Base-by-base conservation (phyloP, 129 eudicot species). In the Helichrysum umbraculigerum region DNA sequence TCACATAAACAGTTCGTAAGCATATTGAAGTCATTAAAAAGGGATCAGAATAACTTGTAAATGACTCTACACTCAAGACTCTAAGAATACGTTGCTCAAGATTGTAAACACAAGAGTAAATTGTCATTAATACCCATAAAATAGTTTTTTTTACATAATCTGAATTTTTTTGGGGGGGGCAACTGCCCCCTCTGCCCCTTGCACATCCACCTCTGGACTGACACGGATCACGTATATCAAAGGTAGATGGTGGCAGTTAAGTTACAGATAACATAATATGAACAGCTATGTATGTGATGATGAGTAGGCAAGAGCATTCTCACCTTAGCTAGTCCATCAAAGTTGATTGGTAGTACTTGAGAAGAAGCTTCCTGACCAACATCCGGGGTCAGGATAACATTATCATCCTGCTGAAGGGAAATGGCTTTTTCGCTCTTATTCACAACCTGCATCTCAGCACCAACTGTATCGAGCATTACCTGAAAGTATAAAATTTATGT, bases 401-500 rank as follows among this genome's bases (percentile, higher is more conserved):
- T 83, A 44, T 68, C 95, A 78, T 91, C 98, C 7, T 81, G 97
- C 68, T 84, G 79, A 17, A 93, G 97, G 9, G 92, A 79, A 76
- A 93, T 87, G 29, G 97, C 74, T 56, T 79, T 91, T 80, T 87
- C 97, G 35, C 77, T 80, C 81, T 88, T 91, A 70, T 93, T 93
- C 52, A 83, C 86, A 72, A 93, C 96, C 82, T 88, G 98, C 75
- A 93, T 76, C 75, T 93, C 97, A 41, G 97, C 87, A 0, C 98
- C 98, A 70, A 88, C 96, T 17, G 98, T 90, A 80, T 93, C 98
- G 10, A 93, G 87, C 98, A 93, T 93, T 51, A 93, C 97, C 98
- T 93, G 87, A 39, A 82, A 76, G 63, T 12, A 41, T 51, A 30
- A 1, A 9, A 32, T 64, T 66, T 7, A 20, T 33, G 16, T 2